Evolutionary conservation across 352 stramenopile genomes (phyloP).

Genomic region (Pythium brachiatum): DNA sequence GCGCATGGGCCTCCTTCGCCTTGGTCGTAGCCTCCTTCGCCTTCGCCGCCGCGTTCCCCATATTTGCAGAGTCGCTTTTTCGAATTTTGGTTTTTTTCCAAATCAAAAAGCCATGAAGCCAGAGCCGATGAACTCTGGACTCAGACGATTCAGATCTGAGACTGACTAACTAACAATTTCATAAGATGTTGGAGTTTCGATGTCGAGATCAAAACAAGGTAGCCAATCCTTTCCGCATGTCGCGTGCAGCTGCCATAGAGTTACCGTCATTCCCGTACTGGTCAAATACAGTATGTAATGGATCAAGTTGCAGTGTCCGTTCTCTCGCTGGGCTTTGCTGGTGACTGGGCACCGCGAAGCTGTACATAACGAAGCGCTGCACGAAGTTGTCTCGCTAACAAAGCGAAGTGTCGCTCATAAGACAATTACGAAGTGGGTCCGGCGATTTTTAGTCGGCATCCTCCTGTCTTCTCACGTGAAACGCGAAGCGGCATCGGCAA

Average conservation of each 20-base stretch:
- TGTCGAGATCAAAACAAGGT: background rate
- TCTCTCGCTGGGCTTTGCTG: background rate
- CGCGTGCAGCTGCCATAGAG: background rate
- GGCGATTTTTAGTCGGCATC: background rate
- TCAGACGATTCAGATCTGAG: constrained; percentile 6
- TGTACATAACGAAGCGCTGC: background rate
- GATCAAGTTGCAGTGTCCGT: constrained; percentile 1
- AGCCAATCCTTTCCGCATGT: background rate
- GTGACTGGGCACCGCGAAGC: background rate
- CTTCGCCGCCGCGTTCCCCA: constrained; percentile 60
- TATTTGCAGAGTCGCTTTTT: constrained; percentile 16
- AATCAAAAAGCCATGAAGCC: no score
- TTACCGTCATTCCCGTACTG: background rate
- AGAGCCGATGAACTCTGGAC: background rate
- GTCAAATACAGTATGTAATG: background rate
- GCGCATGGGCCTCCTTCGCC: constrained; percentile 57
- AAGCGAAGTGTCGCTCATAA: background rate
- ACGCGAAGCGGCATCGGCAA: background rate
- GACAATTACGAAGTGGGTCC: background rate
- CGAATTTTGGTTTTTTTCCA: background rate
- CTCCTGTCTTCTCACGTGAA: background rate
- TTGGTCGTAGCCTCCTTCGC: constrained; percentile 70
- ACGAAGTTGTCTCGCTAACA: background rate
- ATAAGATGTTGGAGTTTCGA: no score
- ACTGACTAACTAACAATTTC: background rate